phyloP scores from a whole-genome alignment of 2,329 filamentous ascomycete species.

The Gliomastix tumulicola region DNA sequence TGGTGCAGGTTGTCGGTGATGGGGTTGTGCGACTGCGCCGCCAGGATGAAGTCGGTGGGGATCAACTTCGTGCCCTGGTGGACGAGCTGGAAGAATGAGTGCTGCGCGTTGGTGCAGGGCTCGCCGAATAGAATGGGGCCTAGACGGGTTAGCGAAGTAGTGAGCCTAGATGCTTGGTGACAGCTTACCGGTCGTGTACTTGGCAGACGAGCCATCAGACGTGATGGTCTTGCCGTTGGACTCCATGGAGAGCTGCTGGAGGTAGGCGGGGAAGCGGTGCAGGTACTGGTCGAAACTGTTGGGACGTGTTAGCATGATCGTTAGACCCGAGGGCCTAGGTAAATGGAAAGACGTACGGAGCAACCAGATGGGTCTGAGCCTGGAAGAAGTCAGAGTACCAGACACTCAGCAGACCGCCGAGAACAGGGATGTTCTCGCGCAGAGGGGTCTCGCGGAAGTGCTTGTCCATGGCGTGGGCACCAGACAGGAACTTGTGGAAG shows the following conservation, averaged over 20 bases:
- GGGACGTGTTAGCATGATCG: constrained; percentile 1
- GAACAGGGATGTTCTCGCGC: constrained; percentile 87
- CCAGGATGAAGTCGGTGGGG: constrained; percentile 95
- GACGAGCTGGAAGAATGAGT: constrained; percentile 99
- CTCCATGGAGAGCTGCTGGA: constrained; percentile 99
- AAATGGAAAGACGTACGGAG: constrained; percentile 58
- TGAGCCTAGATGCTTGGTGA: neutral
- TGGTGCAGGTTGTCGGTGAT: constrained; percentile 90
- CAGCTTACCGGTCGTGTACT: constrained; percentile 75
- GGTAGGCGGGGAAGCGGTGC: constrained; percentile 96
- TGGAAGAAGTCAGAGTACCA: constrained; percentile 99
- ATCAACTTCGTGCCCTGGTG: constrained; percentile 99
- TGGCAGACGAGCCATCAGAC: constrained; percentile 79
- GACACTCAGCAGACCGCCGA: constrained; percentile 89
- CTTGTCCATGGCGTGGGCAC: constrained; percentile 96
- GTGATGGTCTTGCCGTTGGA: constrained; percentile 98
- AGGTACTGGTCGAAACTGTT: constrained; percentile 93
- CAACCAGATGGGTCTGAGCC: constrained; percentile 93
- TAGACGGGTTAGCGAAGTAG: constrained; percentile 8
- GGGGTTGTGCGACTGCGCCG: constrained; percentile 94
- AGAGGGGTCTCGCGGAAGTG: constrained; percentile 91
- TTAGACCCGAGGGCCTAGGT: neutral
- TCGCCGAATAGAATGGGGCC: constrained; percentile 92
- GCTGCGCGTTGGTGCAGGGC: constrained; percentile 97
- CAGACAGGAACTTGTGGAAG: constrained; percentile 92